Base-by-base conservation (phyloP, 1,284 basidiomycete genomes). In the Boletus semigastroideus region DNA sequence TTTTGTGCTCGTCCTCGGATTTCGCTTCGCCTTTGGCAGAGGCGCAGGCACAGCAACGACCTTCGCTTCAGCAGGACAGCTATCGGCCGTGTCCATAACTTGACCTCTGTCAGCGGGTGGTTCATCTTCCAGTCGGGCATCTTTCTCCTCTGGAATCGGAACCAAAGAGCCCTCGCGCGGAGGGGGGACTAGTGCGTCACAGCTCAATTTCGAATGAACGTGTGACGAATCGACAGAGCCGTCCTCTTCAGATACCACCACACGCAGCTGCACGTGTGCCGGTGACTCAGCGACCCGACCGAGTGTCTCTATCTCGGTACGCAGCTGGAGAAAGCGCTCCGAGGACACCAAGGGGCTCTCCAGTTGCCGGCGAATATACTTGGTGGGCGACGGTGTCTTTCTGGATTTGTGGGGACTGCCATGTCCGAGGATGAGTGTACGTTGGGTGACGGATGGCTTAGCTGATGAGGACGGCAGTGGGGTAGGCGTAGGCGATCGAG, bases 1-100 rank as follows among this genome's bases (percentile, higher is more conserved):
- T 30, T 54, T 56, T 11, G 44, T 27, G 1, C 27, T 64, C 28
- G 46, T 66, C 68, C 61, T 70, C 61, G 66, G 66, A 54, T 60
- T 62, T 63, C 64, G 52, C 47, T 51, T 63, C 19, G 50, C 34
- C 19, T 40, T 51, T 48, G 53, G 49, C 8, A 12, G 51, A 39
- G 39, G 50, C 16, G 8, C 22, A 41, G 46, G 42, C 19, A 39
- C 42, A 27, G 46, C 20, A 43, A 46, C 36, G 16, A 22, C 36
- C 11, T 17, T 40, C 28, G 40, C 25, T 11, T 58, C 57, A 43
- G 43, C 16, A 8, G 45, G 40, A 14, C 37, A 42, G 36, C 40
- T 19, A 25, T 46, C 45, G 28, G 10, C 22, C 27, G 46, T 42
- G 25, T 16, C 16, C 46, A 52, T 44, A 42, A 28, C 49, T 39